Percentiles rank a stretch among this genome's conserved stretches.
Evolutionary conservation across 1,284 basidiomycete genomes (phyloP).

Genomic region (Ceratobasidium sp.): DNA sequence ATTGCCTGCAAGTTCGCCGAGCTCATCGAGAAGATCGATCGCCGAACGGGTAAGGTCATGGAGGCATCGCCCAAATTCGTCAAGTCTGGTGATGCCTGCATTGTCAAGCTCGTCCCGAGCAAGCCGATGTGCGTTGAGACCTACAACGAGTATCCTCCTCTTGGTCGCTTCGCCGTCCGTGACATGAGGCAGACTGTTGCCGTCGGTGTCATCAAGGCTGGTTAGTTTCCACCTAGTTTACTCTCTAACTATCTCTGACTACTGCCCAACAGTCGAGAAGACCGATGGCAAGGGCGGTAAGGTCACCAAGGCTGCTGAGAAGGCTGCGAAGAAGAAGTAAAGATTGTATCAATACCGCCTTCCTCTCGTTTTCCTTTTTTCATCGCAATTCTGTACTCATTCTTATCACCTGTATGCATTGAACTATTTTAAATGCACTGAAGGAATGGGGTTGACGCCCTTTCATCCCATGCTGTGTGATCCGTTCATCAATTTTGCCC

Average conservation of each 20-base stretch:
- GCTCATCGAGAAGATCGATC: conserved; percentile 99
- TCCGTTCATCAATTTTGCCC: neutral
- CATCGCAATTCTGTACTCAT: conserved; percentile 50
- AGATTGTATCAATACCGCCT: conserved; percentile 51
- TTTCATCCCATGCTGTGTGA: conserved; percentile 7
- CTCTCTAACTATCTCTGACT: neutral
- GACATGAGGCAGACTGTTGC: conserved; percentile 99
- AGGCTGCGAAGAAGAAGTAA: conserved; percentile 96
- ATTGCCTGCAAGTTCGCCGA: conserved; percentile 99
- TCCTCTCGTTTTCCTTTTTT: conserved; percentile 53
- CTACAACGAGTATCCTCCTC: conserved; percentile 98
- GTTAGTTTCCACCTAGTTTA: neutral
- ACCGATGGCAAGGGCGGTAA: conserved; percentile 85
- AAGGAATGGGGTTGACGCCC: conserved; percentile 27
- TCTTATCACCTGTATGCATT: conserved; percentile 39
- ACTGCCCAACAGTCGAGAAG: conserved; percentile 72
- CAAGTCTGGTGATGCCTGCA: conserved; percentile 95
- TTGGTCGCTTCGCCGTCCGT: conserved; percentile 98
- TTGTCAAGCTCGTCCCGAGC: conserved; percentile 95
- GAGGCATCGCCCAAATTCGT: conserved; percentile 94
- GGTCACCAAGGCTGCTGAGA: conserved; percentile 96
- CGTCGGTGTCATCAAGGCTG: conserved; percentile 94
- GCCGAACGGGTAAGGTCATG: conserved; percentile 93
- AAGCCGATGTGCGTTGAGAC: conserved; percentile 97
- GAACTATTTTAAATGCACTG: conserved; percentile 37